These are phyloP conservation scores for Apiotrichum domesticum DNA, from an alignment of 1,284 basidiomycete genomes.

Conservation along the genomic window DNA sequence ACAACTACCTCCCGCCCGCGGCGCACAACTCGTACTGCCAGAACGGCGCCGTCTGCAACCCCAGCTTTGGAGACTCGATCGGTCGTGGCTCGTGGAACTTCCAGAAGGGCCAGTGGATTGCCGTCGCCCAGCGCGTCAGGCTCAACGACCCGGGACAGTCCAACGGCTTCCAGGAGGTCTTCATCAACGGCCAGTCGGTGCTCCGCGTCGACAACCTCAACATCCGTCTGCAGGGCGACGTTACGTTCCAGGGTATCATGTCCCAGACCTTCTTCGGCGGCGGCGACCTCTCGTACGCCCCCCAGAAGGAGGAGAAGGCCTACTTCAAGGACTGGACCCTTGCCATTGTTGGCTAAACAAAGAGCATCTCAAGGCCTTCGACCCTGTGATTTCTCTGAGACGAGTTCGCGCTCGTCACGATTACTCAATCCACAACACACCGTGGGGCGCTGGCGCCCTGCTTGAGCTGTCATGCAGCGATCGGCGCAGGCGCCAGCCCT, in stretches of 20 bases:
- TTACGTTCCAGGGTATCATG: constrained; percentile 56
- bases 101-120: constrained; percentile 52
- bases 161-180: constrained; percentile 53
- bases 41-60: constrained; percentile 28
- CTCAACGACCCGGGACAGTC: constrained; percentile 55
- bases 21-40: constrained; percentile 23
- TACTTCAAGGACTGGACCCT: constrained; percentile 63
- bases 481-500: constrained; percentile 1
- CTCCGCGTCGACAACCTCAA: constrained; percentile 54
- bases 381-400: neutral
- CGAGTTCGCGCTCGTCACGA: neutral
- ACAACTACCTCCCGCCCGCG: constrained; percentile 33
- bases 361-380: too few species aligned
- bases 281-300: constrained; percentile 50
- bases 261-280: constrained; percentile 63
- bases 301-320: constrained; percentile 55
- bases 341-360: constrained; percentile 51
- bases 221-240: constrained; percentile 50
- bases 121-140: constrained; percentile 59
- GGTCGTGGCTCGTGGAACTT: constrained; percentile 64
- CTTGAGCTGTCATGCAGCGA: neutral
- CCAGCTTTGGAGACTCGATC: constrained; percentile 49
- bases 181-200: constrained; percentile 56
- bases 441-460: constrained; percentile 2
- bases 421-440: neutral